These are phyloP conservation scores for Leccinum rimulosum DNA, from an alignment of 768 basidiomycete genomes.

Conservation along the genomic window DNA sequence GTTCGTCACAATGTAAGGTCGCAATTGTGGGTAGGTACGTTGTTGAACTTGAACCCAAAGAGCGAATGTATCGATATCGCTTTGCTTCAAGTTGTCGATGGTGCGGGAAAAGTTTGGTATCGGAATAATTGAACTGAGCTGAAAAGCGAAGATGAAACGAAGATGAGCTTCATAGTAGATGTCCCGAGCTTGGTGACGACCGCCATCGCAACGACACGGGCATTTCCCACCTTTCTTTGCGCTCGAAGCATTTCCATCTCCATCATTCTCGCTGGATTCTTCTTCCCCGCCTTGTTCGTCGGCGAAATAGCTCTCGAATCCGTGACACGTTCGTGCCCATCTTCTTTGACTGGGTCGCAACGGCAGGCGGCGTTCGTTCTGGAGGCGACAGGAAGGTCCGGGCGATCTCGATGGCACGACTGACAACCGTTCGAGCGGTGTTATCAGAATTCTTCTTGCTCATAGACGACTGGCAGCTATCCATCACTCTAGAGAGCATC, in stretches of 20 bases:
- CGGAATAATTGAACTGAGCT: too few species aligned
- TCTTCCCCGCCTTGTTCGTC: constrained; percentile 2
- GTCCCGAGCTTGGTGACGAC: neutral
- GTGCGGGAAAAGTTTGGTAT: too few species aligned
- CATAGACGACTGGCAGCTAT: neutral
- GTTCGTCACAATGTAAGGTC: too few species aligned
- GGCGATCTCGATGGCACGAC: neutral
- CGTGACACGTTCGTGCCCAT: neutral
- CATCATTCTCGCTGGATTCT: neutral
- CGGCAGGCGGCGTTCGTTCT: neutral
- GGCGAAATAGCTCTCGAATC: constrained; percentile 2
- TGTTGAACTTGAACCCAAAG: too few species aligned
- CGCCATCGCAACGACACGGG: neutral
- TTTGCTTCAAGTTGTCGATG: too few species aligned
- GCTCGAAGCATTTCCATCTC: constrained; percentile 10
- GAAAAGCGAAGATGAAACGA: too few species aligned
- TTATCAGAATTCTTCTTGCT: neutral
- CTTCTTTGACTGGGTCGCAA: neutral
- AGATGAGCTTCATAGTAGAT: too few species aligned
- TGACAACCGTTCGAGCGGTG: neutral
- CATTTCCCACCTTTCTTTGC: constrained; percentile 3
- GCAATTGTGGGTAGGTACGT: too few species aligned
- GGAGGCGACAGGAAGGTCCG: neutral
- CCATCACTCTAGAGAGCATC: neutral
- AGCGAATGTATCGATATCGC: too few species aligned